Evolutionary conservation across 2,329 filamentous ascomycete species (phyloP), one percentile per base, ranked within the genome.

Genomic region (Cordyceps cateniannulata): DNA sequence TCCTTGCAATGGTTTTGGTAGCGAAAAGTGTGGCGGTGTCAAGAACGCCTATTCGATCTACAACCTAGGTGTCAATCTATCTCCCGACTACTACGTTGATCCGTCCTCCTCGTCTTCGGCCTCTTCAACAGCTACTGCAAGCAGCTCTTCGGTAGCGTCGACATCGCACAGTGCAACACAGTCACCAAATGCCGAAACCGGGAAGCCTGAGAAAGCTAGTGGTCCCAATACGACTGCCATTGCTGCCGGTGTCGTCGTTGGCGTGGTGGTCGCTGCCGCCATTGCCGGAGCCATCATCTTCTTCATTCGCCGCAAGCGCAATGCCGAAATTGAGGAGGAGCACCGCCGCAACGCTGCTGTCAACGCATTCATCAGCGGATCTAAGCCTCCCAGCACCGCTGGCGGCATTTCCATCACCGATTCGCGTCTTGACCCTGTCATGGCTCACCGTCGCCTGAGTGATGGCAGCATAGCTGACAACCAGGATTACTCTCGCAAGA

Each of bases 391-490:
- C 1, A 77, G 78, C 61, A 86, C 82, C 76, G 82, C 85, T 71
- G 84, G 87, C 63, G 80, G 80, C 63, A 75, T 85, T 75, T 91
- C 90, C 10, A 87, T 90, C 76, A 85, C 85, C 16, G 93, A 98
- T 71, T 87, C 90, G 47, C 86, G 93, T 60, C 85, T 97, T 61
- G 93, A 98, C 66, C 91, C 92, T 8, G 87, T 92, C 65, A 87
- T 96, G 82, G 87, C 88, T 62, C 85, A 92, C 67, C 83, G 91
- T 71, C 85, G 93, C 75, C 84, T 93, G 78, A 97, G 93, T 76
- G 91, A 95, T 70, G 93, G 93, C 67, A 97, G 93, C 75, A 97
- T 98, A 74, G 93, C 93, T 57, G 93, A 98, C 74, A 96, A 97
- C 76, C 87, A 96, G 76, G 93, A 98, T 74, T 98, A 96, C 78